These are phyloP conservation scores for Gentiana macrophylla DNA, from an alignment of 257 asterid genomes.

Conservation along the genomic window DNA sequence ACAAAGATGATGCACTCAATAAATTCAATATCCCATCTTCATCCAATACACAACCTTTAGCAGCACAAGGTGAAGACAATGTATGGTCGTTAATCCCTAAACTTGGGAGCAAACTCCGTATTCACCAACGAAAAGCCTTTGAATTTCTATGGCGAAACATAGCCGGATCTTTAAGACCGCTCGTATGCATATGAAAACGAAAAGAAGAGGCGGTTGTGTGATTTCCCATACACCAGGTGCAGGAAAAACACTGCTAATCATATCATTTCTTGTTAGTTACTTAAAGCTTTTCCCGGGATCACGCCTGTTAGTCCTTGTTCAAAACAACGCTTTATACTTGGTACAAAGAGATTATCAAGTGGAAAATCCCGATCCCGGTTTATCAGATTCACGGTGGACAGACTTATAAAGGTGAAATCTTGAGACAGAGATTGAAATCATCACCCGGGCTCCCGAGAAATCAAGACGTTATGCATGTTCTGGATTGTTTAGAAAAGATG, in stretches of 20 bases:
- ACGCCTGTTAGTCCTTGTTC: constrained; percentile 89
- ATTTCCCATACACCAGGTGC: constrained; percentile 98
- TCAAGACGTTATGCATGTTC: constrained; percentile 97
- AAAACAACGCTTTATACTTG: constrained; percentile 90
- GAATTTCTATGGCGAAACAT: constrained; percentile 92
- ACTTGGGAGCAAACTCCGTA: constrained; percentile 49
- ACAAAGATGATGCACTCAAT: constrained; percentile 30
- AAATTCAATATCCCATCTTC: constrained; percentile 45
- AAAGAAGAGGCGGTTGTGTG: constrained; percentile 85
- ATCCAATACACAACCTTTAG: constrained; percentile 34
- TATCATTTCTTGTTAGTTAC: constrained; percentile 88
- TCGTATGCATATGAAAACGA: constrained; percentile 52
- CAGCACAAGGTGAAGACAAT: constrained; percentile 40
- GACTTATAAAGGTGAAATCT: constrained; percentile 86
- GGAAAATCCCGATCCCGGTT: constrained; percentile 92
- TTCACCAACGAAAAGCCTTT: constrained; percentile 76
- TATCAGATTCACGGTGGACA: constrained; percentile 99
- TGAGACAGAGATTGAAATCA: constrained; percentile 72
- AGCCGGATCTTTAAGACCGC: constrained; percentile 82
- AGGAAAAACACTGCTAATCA: constrained; percentile 84
- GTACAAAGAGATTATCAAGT: constrained; percentile 93
- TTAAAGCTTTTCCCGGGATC: constrained; percentile 85
- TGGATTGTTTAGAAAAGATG: constrained; percentile 92
- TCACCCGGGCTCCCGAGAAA: constrained; percentile 76
- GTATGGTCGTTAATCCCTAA: constrained; percentile 94